A percentile compares a stretch with the other conserved stretches of the same genome.
phyloP scores from a whole-genome alignment of 2,329 filamentous ascomycete genomes.

The Beauveria asiatica region DNA sequence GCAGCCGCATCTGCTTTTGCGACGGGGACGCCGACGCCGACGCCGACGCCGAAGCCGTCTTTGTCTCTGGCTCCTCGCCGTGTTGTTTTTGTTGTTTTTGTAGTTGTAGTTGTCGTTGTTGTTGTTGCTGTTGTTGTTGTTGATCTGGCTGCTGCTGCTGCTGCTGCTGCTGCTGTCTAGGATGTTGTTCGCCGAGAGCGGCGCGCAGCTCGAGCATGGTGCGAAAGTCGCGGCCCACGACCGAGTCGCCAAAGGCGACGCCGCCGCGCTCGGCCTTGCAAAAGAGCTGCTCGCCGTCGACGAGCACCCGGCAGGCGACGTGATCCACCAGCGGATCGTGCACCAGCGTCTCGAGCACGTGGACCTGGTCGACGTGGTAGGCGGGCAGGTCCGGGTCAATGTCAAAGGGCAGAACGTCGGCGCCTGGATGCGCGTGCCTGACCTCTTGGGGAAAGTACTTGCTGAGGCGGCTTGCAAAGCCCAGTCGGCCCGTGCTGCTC shows the following conservation, averaged over 20 bases:
- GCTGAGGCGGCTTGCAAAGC: not conserved
- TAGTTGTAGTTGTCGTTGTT: too few species aligned
- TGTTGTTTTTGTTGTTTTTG: too few species aligned
- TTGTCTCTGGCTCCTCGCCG: too few species aligned
- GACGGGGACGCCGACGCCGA: not conserved
- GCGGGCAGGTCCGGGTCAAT: not conserved
- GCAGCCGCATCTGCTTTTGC: not conserved
- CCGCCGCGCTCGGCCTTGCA: slow-evolving; percentile 11
- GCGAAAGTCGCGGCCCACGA: slow-evolving; percentile 1
- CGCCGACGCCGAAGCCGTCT: not conserved
- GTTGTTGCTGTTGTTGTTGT: too few species aligned
- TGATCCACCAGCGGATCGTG: not conserved
- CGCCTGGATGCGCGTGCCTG: not conserved
- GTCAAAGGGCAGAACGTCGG: not conserved
- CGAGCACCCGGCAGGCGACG: slow-evolving; percentile 3
- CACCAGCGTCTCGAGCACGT: slow-evolving; percentile 2
- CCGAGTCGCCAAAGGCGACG: slow-evolving; percentile 8
- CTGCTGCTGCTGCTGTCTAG: too few species aligned
- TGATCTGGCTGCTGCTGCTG: too few species aligned
- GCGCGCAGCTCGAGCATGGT: slow-evolving; percentile 1
- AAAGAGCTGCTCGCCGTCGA: slow-evolving; percentile 5
- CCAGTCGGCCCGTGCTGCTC: not conserved
- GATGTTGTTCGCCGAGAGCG: not conserved
- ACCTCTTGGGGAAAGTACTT: not conserved
- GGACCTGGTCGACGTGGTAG: not conserved